These are phyloP conservation scores for Clitopilus passeckerianus DNA, from an alignment of 768 basidiomycete genomes.

Conservation along the genomic window DNA sequence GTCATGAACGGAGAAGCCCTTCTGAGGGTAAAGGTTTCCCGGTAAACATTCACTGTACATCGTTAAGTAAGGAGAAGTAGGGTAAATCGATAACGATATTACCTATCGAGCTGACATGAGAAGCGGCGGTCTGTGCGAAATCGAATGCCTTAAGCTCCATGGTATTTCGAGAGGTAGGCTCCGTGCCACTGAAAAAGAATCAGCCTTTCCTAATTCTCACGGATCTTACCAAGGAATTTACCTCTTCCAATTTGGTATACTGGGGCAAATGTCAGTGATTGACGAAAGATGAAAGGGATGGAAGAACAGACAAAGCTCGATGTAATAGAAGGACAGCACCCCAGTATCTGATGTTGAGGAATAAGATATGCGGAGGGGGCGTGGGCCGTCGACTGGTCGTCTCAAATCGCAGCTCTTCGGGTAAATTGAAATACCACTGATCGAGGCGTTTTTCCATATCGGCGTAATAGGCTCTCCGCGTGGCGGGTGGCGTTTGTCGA, in stretches of 20 bases:
- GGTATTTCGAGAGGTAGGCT: constrained; percentile 39
- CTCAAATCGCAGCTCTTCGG: constrained; percentile 59
- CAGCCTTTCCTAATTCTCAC: not conserved
- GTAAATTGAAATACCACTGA: constrained; percentile 70
- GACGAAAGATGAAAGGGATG: not conserved
- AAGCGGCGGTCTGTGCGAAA: constrained; percentile 68
- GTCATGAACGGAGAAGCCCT: constrained; percentile 62
- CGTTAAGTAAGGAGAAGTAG: not conserved
- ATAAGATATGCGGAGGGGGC: constrained; percentile 62
- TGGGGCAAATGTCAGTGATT: constrained; percentile 19
- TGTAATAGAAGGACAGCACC: constrained; percentile 68
- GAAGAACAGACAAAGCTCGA: constrained; percentile 66
- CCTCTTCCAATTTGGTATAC: constrained; percentile 74
- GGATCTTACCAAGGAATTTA: constrained; percentile 20
- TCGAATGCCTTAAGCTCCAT: constrained; percentile 69
- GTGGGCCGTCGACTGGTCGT: constrained; percentile 43
- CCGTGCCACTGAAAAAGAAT: constrained; percentile 25
- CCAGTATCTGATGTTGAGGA: constrained; percentile 75
- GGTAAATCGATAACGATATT: constrained; percentile 8
- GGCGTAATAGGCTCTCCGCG: constrained; percentile 44
- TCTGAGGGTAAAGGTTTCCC: constrained; percentile 57
- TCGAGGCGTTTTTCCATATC: constrained; percentile 64
- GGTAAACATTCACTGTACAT: constrained; percentile 50
- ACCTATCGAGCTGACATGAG: constrained; percentile 66
- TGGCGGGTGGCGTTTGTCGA: constrained; percentile 36